Base-by-base conservation (phyloP, 106 monocot species). In the Posidonia australis region DNA sequence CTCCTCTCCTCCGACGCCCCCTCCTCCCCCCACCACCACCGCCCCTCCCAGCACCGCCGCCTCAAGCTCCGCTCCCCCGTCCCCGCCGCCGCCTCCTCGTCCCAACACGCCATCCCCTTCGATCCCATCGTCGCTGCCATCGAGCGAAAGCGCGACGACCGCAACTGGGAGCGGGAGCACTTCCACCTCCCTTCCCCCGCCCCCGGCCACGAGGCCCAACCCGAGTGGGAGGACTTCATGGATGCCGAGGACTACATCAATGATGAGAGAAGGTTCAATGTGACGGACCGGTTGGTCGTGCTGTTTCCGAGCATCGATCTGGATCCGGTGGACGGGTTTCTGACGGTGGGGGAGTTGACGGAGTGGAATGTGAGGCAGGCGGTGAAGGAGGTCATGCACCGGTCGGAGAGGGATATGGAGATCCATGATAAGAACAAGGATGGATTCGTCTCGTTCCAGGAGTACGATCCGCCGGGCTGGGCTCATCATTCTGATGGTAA, bases 191-290 rank as follows among this genome's bases (percentile, higher is more conserved):
- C 65, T 45, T 67, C 63, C 60, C 54, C 65, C 41, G 83, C 87
- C 61, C 83, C 83, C 9, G 83, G 75, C 29, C 58, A 79, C 56
- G 98, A 88, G 76, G 45, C 73, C 58, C 73, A 81, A 71, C 91
- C 91, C 13, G 98, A 88, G 60, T 98, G 98, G 90, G 91, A 91
- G 66, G 85, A 91, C 54, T 85, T 87, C 74, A 62, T 87, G 44
- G 77, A 87, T 46, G 87, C 87, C 44, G 84, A 98, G 73, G 87
- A 91, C 64, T 91, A 81, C 81, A 70, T 91, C 69, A 90, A 98
- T 47, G 83, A 87, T 49, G 87, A 98, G 61, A 82, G 81, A 0
- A 63, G 85, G 18, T 98, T 91, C 77, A 98, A 98, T 47, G 58
- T 98, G 64, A 83, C 85, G 20, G 54, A 74, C 48, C 77, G 98